Evolutionary conservation across 1,284 basidiomycete genomes (phyloP).

Genomic region (Bjerkandera adusta): DNA sequence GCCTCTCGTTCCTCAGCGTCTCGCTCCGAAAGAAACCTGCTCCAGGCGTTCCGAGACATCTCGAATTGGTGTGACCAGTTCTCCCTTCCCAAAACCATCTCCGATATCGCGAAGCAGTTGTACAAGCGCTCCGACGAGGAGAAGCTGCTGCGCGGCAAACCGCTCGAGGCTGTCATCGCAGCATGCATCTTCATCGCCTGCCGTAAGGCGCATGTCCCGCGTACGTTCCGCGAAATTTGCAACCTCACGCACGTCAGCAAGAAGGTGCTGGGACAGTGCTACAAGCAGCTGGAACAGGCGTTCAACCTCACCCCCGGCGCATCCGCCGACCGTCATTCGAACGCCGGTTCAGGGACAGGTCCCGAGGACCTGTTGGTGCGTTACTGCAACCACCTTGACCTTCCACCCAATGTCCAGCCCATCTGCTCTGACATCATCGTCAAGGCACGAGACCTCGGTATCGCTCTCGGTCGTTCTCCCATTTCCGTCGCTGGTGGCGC

Average conservation of each 20-base stretch:
- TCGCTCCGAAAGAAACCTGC: slow-evolving; percentile 81
- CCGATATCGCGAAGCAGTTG: slow-evolving; percentile 94
- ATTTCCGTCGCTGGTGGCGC: slow-evolving; percentile 96
- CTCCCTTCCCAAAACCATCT: slow-evolving; percentile 91
- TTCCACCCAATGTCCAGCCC: slow-evolving; percentile 81
- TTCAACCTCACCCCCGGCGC: slow-evolving; percentile 84
- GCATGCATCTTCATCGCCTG: slow-evolving; percentile 99
- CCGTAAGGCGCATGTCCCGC: slow-evolving; percentile 88
- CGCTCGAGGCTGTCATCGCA: slow-evolving; percentile 90
- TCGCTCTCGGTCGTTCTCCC: slow-evolving; percentile 91
- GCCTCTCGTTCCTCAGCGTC: slow-evolving; percentile 76
- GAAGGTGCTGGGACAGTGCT: slow-evolving; percentile 93
- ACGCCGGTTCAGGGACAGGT: slow-evolving; percentile 47
- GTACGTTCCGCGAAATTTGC: slow-evolving; percentile 96
- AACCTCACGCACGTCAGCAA: slow-evolving; percentile 92
- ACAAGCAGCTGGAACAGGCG: slow-evolving; percentile 91
- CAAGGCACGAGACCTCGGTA: slow-evolving; percentile 78
- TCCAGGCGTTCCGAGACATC: slow-evolving; percentile 89
- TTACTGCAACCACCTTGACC: slow-evolving; percentile 90
- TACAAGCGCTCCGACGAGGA: slow-evolving; percentile 98
- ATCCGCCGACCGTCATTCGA: slow-evolving; percentile 36
- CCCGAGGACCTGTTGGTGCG: slow-evolving; percentile 90
- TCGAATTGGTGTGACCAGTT: slow-evolving; percentile 94
- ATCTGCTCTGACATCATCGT: slow-evolving; percentile 86
- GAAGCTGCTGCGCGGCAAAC: slow-evolving; percentile 89